phyloP scores from a whole-genome alignment of 176 grass and related monocot species.

The Raddia distichophylla region DNA sequence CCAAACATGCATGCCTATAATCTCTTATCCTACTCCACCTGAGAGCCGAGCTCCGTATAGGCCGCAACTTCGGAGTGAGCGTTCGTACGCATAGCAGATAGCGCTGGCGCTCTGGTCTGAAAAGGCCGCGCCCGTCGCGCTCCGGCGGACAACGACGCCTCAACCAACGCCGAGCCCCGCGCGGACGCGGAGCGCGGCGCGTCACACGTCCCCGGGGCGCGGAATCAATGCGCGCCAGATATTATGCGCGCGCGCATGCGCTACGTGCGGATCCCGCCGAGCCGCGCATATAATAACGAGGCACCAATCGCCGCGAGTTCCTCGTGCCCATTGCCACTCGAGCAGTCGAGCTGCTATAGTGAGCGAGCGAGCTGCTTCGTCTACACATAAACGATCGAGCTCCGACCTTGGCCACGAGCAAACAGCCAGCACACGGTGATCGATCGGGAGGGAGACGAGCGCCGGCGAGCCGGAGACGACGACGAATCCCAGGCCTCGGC shows the following conservation, averaged over 20 bases:
- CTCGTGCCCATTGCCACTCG: conserved; percentile 16
- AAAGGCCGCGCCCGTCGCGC: not conserved
- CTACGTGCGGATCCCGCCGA: not conserved
- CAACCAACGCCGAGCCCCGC: not conserved
- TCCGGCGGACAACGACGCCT: not conserved
- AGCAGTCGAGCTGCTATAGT: not conserved
- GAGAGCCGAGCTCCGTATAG: not conserved
- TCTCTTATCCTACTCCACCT: too few relatives aligned
- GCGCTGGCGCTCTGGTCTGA: not conserved
- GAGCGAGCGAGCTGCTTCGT: not conserved
- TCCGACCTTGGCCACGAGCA: not conserved
- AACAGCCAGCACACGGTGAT: not conserved
- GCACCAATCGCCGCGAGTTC: not conserved
- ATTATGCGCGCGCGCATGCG: not conserved
- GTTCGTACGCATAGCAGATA: not conserved
- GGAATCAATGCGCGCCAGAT: not conserved
- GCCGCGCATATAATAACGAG: not conserved
- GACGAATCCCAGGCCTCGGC: too few relatives aligned
- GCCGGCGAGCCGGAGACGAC: not conserved
- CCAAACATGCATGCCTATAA: too few relatives aligned
- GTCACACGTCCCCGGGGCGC: not conserved
- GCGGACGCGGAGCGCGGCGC: not conserved
- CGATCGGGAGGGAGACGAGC: not conserved
- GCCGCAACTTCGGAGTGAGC: not conserved
- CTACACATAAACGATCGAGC: not conserved